A percentile compares a stretch with the other conserved stretches of the same genome.
phyloP scores from a whole-genome alignment of 495 filamentous ascomycete genomes.

The Penicillium fimorum region DNA sequence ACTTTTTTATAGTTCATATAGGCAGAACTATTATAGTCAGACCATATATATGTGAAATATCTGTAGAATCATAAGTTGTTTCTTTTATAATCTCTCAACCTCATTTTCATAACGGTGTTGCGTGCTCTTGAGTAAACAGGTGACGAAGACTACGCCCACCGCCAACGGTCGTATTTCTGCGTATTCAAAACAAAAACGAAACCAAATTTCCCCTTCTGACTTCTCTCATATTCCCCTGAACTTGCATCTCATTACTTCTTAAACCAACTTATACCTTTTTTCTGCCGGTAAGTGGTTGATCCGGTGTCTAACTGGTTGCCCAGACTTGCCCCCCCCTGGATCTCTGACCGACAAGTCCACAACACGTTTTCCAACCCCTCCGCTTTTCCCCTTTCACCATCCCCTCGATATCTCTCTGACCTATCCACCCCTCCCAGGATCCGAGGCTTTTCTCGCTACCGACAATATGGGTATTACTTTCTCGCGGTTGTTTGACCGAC shows the following conservation, averaged over 20 bases:
- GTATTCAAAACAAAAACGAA: conserved; percentile 26
- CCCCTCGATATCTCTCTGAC: conserved; percentile 25
- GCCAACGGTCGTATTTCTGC: conserved; percentile 24
- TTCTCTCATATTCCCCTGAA: conserved; percentile 16
- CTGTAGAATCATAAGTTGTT: not conserved
- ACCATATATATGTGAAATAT: not conserved
- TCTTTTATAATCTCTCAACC: not conserved
- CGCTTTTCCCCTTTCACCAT: conserved; percentile 14
- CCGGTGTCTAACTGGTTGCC: conserved; percentile 6
- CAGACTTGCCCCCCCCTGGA: conserved; percentile 17
- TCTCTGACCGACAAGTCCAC: conserved; percentile 30
- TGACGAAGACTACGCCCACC: conserved; percentile 23
- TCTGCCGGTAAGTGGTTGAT: conserved; percentile 13
- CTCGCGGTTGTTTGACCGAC: conserved; percentile 88
- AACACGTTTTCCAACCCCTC: conserved; percentile 30
- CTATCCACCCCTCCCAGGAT: conserved; percentile 18
- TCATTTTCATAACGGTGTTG: conserved; percentile 1
- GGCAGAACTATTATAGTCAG: conserved; percentile 12
- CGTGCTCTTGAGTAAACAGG: conserved; percentile 5
- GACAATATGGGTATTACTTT: conserved; percentile 91
- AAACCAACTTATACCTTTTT: conserved; percentile 16
- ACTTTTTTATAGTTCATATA: not conserved
- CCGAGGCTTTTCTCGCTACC: conserved; percentile 31
- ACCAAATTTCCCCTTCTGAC: conserved; percentile 10
- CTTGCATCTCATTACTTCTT: conserved; percentile 5